Percentiles rank a stretch among this genome's conserved stretches.
These are phyloP conservation scores for Trametes meyenii DNA, from an alignment of 768 basidiomycete genomes.

Conservation along the genomic window DNA sequence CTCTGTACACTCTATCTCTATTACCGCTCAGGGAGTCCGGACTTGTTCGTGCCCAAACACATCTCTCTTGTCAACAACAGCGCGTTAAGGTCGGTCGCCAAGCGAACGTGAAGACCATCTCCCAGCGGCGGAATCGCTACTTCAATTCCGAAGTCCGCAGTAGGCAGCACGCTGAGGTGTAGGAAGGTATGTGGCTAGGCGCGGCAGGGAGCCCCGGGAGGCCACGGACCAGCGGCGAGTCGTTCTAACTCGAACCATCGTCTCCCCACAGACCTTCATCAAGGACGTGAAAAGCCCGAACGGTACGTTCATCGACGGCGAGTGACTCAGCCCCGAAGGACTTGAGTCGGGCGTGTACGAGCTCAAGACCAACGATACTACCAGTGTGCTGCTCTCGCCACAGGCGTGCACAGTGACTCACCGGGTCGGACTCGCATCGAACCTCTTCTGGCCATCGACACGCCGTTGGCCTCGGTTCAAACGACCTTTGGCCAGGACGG, in stretches of 20 bases:
- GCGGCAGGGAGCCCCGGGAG: neutral
- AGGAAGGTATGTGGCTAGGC: slow-evolving; percentile 62
- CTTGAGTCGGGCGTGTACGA: slow-evolving; percentile 91
- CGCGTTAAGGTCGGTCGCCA: slow-evolving; percentile 93
- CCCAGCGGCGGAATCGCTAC: slow-evolving; percentile 91
- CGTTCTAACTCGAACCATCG: slow-evolving; percentile 14
- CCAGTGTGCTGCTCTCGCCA: neutral
- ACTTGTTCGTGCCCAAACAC: too few relatives aligned
- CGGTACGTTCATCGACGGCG: too few relatives aligned
- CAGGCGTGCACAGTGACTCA: too few relatives aligned
- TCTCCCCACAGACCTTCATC: slow-evolving; percentile 84
- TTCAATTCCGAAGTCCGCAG: slow-evolving; percentile 96
- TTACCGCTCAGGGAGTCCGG: too few relatives aligned
- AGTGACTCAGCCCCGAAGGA: slow-evolving; percentile 86
- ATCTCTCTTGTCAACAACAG: too few relatives aligned
- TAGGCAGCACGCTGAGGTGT: slow-evolving; percentile 93
- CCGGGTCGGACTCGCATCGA: too few relatives aligned
- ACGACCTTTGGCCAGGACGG: too few relatives aligned
- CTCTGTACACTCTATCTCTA: too few relatives aligned
- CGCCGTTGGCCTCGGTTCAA: too few relatives aligned
- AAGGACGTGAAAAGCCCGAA: slow-evolving; percentile 98
- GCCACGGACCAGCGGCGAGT: neutral
- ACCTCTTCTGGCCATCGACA: too few relatives aligned
- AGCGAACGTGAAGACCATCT: slow-evolving; percentile 93
- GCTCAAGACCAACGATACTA: slow-evolving; percentile 92